phyloP scores from a whole-genome alignment of 352 stramenopile species.

The Globisporangium cylindrosporum region DNA sequence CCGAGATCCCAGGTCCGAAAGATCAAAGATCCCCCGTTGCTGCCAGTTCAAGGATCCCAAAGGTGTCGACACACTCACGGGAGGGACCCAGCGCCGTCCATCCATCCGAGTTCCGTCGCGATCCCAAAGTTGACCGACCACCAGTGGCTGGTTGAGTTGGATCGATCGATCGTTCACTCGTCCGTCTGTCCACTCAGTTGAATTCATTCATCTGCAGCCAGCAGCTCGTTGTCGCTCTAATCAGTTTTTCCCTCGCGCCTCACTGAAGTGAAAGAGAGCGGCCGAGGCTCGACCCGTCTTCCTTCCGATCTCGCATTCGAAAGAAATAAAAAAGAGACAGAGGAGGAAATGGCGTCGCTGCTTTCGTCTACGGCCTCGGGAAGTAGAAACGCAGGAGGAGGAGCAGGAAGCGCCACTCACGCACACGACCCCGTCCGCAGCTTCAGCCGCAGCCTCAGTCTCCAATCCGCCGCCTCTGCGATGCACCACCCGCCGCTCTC shows the following conservation, averaged over 20 bases:
- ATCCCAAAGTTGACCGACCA: neutral
- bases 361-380: constrained; percentile 14
- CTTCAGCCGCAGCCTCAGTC: constrained; percentile 15
- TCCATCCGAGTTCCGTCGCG: constrained; percentile 2
- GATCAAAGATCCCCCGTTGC: neutral
- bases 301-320: neutral
- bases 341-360: neutral
- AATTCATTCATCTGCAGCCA: constrained; percentile 5
- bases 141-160: neutral
- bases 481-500: constrained; percentile 16
- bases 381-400: neutral
- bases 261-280: neutral
- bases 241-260: constrained; percentile 6
- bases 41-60: neutral
- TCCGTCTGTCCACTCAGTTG: neutral
- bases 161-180: neutral
- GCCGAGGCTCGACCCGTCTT: neutral
- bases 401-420: neutral
- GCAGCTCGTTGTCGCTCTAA: neutral
- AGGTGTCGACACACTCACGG: neutral
- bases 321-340: constrained; percentile 12
- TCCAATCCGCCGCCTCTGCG: constrained; percentile 13
- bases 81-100: neutral
- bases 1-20: neutral
- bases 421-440: neutral